Conservation (phyloP, 2,329 filamentous ascomycete genomes). For the Metarhizium robertsii region DNA sequence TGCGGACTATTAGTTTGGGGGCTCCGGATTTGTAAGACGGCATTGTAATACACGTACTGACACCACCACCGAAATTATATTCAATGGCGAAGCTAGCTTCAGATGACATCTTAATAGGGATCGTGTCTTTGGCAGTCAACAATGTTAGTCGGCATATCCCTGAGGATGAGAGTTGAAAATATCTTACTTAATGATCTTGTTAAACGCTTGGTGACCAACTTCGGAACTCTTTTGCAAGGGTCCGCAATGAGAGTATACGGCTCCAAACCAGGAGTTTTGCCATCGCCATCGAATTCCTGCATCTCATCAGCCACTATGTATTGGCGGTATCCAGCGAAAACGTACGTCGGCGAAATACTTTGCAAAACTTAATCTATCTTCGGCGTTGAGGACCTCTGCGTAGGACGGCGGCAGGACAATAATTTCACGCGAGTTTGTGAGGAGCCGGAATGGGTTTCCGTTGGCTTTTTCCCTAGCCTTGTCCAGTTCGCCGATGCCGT, state of each 20-base stretch:
- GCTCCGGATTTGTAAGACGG: background rate
- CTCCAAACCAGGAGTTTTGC: constrained; percentile 7
- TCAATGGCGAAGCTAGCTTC: constrained; percentile 7
- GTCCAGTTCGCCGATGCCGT: constrained; percentile 6
- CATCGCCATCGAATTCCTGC: constrained; percentile 9
- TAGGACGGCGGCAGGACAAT: constrained; percentile 7
- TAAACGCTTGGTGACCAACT: constrained; percentile 7
- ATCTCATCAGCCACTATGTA: background rate
- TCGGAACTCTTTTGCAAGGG: constrained; percentile 5
- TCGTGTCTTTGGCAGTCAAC: background rate
- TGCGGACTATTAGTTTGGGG: background rate
- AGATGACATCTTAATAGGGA: constrained; percentile 6
- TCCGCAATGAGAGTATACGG: constrained; percentile 7
- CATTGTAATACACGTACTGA: background rate
- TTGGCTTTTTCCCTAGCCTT: constrained; percentile 2
- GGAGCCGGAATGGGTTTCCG: constrained; percentile 5
- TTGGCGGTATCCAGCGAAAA: background rate
- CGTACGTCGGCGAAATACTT: constrained; percentile 8
- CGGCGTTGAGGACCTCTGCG: constrained; percentile 3
- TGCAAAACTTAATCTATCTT: constrained; percentile 7
- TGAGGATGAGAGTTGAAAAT: background rate
- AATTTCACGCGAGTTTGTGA: constrained; percentile 9
- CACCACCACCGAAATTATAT: constrained; percentile 1
- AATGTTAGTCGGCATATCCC: background rate
- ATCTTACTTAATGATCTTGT: constrained; percentile 6